Base-by-base conservation (phyloP, 2,329 filamentous ascomycete species). In the Aspergillus fischeri region DNA sequence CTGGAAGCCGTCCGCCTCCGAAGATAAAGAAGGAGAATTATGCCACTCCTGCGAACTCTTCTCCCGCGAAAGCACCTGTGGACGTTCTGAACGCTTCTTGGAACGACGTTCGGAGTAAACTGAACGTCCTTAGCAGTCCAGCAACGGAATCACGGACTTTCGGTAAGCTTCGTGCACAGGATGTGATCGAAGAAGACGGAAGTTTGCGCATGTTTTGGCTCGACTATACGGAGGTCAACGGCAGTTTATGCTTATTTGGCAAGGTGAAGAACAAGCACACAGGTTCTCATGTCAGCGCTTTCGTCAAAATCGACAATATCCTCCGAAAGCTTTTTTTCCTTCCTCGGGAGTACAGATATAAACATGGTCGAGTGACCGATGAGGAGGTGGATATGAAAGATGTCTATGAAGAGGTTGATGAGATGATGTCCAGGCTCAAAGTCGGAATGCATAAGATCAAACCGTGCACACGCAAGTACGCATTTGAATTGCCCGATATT, bases 141-240 rank as follows among this genome's bases (percentile, higher is more conserved):
- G 79, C 83, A 4, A 72, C 84, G 3, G 88, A 91, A 62, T 78
- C 80, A 35, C 66, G 69, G 24, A 81, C 79, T 8, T 84, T 90
- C 62, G 92, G 92, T 44, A 99, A 97, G 75, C 82, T 97, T 51
- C 86, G 88, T 62, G 83, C 90, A 57, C 85, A 89, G 61, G 89
- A 96, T 73, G 92, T 90, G n/a, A 77, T 96, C n/a, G 93, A 97
- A 72, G 86, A 90, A 61, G 92, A 99, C 68, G 94, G 93, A 38
- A 95, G 90, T 65, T 80, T 99, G 29, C 88, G 88, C 64, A 91
- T 99, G 79, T 99, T 97, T 78, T 99, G 94, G 94, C 89, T 90
- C 7, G 94, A 99, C 74, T 99, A 96, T 69, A 91, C 89, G 0
- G 94, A 99, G 71, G 80, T 96, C 70, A 92, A 92, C 67, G 93